Evolutionary conservation across 2,329 filamentous ascomycete species (phyloP), one percentile per base, ranked within the genome.

Genomic region (Coniella lustricola): DNA sequence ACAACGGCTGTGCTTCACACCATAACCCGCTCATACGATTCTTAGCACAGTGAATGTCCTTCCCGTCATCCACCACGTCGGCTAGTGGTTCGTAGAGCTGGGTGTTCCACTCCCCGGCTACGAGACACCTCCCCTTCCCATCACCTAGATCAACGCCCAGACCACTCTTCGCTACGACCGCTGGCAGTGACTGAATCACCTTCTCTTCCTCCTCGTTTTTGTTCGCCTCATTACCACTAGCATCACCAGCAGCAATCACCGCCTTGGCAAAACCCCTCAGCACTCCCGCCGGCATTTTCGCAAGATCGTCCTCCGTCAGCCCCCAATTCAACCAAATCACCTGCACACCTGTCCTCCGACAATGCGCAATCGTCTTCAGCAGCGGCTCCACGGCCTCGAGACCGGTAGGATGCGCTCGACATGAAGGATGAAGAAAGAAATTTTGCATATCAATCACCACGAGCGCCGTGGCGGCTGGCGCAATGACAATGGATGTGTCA

Each of bases 301-400:
- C 56, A 13, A 81, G 57, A 54, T 81, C 76, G 16, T 62, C 55
- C n/a, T 77, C 70, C 0, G 67, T 75, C 33, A 81, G 63, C 3
- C 76, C 77, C 78, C 77, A 82, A 56, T 77, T 79, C 37, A 78
- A 64, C 73, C 74, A 77, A 17, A 78, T 60, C 17, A 77, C 56
- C 58, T 71, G 64, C 16, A 81, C 69, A 1, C 71, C 75, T n/a
- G 67, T 65, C 47, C 69, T 64, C 38, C 77, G 64, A 33, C 75
- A 77, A 32, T 67, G 64, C 42, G 66, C 55, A 16, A 77, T 62
- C 1, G 76, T 62, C 32, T 63, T 59, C 16, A 66, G 65, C 49
- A 56, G 68, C 46, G 55, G 75, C 60, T 55, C 61, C 22, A 65
- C 64, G 42, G 64, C 74, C 55, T 53, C 71, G 64, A 60, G 64